These are phyloP conservation scores for Zoysia pacifica DNA, from an alignment of 176 grass and related monocot genomes.

Conservation along the genomic window DNA sequence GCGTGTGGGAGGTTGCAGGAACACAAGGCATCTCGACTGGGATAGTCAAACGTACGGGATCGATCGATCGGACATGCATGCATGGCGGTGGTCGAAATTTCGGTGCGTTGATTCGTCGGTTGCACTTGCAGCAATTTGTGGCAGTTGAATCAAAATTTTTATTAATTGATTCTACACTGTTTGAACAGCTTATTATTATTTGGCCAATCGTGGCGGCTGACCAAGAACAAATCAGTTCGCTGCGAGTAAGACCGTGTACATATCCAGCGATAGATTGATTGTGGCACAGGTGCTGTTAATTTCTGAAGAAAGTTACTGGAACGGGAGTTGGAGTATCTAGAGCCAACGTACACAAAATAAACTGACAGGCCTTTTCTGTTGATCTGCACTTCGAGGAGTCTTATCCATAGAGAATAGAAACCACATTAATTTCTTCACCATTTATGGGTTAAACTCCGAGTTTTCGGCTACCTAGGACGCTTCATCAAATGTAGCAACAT, in stretches of 20 bases:
- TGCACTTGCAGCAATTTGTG: conserved; percentile 7
- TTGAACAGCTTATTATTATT: too few relatives aligned
- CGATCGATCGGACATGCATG: background rate
- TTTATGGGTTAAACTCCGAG: too few relatives aligned
- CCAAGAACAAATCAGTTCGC: background rate
- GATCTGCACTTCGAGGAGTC: background rate
- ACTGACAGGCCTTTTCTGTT: too few relatives aligned
- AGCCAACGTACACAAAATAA: background rate
- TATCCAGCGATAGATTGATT: conserved; percentile 26
- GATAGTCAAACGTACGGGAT: conserved; percentile 40
- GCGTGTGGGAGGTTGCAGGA: conserved; percentile 58
- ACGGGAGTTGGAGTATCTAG: background rate
- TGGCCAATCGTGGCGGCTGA: background rate
- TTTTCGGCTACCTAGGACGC: too few relatives aligned
- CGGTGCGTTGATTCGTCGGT: conserved; percentile 20
- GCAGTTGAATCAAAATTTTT: conserved; percentile 44
- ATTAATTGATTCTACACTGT: conserved; percentile 2
- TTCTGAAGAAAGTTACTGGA: background rate
- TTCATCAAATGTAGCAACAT: too few relatives aligned
- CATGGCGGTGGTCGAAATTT: conserved; percentile 36
- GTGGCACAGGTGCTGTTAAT: background rate
- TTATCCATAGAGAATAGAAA: background rate
- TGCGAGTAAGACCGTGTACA: conserved; percentile 5
- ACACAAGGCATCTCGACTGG: conserved; percentile 47
- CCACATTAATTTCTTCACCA: too few relatives aligned